Percentiles rank a stretch among this genome's conserved stretches.
These are phyloP conservation scores for Cochlearia excelsa DNA, from an alignment of 345 rosid species.

Conservation along the genomic window DNA sequence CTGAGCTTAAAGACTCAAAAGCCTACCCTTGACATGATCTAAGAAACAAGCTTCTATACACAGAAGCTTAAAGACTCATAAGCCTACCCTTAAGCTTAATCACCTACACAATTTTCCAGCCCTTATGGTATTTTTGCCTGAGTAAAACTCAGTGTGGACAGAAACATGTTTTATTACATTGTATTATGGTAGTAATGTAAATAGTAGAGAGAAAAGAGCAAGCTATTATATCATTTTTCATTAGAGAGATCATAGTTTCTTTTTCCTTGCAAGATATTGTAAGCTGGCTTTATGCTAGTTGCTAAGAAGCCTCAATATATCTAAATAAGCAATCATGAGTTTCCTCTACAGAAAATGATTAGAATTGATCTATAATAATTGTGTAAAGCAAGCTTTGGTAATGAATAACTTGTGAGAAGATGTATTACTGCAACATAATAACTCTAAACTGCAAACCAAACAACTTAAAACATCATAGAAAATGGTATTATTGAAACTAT, in stretches of 20 bases:
- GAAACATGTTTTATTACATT: constrained; percentile 1
- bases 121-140: background rate
- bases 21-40: constrained; percentile 11
- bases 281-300: constrained; percentile 17
- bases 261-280: constrained; percentile 25
- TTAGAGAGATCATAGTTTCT: constrained; percentile 2
- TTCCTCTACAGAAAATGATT: background rate
- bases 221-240: background rate
- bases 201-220: constrained; percentile 6
- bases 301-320: constrained; percentile 7
- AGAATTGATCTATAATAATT: background rate
- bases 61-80: constrained; percentile 12
- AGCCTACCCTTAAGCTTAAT: constrained; percentile 7
- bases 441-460: background rate
- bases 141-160: background rate
- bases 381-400: background rate
- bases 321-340: constrained; percentile 3
- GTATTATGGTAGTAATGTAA: constrained; percentile 21
- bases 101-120: constrained; percentile 22
- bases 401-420: background rate
- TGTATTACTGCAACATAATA: too few relatives aligned
- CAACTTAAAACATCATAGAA: background rate
- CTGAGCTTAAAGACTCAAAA: constrained; percentile 3
- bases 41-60: background rate
- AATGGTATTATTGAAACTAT: constrained; percentile 28